Evolutionary conservation across 345 rosid genomes (phyloP), one percentile per base, ranked within the genome.

Genomic region (Syzygium aqueum): DNA sequence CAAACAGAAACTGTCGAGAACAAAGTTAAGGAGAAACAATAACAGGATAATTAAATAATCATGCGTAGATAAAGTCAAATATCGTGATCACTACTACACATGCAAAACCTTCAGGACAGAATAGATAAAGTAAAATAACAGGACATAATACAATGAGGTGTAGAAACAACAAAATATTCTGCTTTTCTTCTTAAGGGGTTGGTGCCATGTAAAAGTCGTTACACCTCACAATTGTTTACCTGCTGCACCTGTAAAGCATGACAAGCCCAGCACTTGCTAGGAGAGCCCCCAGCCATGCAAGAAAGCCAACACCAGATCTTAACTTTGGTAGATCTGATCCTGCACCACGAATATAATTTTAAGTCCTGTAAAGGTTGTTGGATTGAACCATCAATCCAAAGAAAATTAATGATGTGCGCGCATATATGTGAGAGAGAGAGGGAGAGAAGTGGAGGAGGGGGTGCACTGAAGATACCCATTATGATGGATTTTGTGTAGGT

Each of bases 241-340:
- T 95, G 95, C 99, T 94, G 90, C 99, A 97, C 88, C 97, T 92
- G 90, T 96, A 95, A 90, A 97, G 91, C 95, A 95, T 86, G 86
- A 96, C 92, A 84, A 97, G 92, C 85, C 99, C 99, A 61, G 91
- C 90, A 78, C 92, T 92, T 84, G 99, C 96, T 67, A 95, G 94
- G 88, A 96, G 88, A 88, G 95, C 90, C 49, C 99, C 99, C 84
- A 89, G 89, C 98, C 99, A 97, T 63, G 99, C 99, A 88, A 97
- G 85, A 87, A 94, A 93, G 88, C 94, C 98, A 91, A 93, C 89
- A 83, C 96, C 94, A 90, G 94, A 89, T 51, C 97, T 94, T 89
- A 96, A 87, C 93, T 90, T 95, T 77, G 98, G 99, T 87, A 95
- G 92, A 94, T 93, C 84, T 87, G 97, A 88, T 86, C 93, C 99